Percentiles rank a stretch among this genome's conserved stretches.
Evolutionary conservation across 1,139 yeast species (phyloP).

Genomic region (Taphrina communis): DNA sequence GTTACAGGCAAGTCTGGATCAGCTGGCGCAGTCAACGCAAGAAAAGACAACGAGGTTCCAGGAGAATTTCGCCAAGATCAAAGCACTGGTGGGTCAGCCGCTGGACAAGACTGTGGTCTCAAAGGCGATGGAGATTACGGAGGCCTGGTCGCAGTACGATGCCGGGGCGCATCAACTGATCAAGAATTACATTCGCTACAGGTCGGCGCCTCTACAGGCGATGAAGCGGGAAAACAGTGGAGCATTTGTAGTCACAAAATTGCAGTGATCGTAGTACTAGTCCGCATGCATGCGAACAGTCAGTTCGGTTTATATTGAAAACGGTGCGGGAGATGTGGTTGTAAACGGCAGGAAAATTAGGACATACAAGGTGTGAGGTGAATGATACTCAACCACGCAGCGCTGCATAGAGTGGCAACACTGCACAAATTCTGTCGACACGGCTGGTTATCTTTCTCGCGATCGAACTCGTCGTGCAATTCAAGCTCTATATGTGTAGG

Average conservation of each 20-base stretch:
- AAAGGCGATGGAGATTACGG: conserved; percentile 8
- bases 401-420: too few species aligned
- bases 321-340: too few species aligned
- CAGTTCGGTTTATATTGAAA: too few species aligned
- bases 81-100: conserved; percentile 1
- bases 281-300: too few species aligned
- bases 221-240: conserved; percentile 16
- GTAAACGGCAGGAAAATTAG: too few species aligned
- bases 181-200: conserved; percentile 8
- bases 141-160: conserved; percentile 28
- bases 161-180: conserved; percentile 27
- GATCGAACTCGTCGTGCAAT: too few species aligned
- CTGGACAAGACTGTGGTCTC: background rate
- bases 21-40: background rate
- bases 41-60: conserved; percentile 16
- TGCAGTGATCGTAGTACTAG: too few species aligned
- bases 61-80: background rate
- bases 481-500: too few species aligned
- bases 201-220: background rate
- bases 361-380: too few species aligned
- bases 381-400: too few species aligned
- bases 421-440: too few species aligned
- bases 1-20: conserved; percentile 18
- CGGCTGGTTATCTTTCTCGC: too few species aligned
- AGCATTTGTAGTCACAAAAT: conserved; percentile 7